Conservation (phyloP, 331 rosid species). For the Rosa hybrid region DNA sequence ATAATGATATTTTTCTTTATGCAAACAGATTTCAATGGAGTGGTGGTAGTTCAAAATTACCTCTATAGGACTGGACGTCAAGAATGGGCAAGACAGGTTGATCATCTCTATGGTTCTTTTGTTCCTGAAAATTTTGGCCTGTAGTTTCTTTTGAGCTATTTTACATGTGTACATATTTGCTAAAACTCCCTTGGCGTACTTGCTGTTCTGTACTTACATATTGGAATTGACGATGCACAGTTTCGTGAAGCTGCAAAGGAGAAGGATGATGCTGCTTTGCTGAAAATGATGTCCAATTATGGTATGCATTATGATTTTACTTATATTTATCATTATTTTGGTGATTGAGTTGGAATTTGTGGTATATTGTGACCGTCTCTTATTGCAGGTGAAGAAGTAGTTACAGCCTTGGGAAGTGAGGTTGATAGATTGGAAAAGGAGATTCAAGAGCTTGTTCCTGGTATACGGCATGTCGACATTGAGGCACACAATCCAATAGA, state of each 20-base stretch:
- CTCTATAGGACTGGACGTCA: constrained; percentile 78
- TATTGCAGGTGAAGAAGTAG: constrained; percentile 91
- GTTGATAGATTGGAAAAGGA: constrained; percentile 91
- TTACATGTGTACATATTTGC: neutral
- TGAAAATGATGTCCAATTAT: constrained; percentile 69
- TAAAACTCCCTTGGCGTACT: neutral
- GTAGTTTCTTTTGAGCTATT: neutral
- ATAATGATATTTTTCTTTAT: constrained; percentile 26
- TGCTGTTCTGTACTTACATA: neutral
- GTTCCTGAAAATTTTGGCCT: constrained; percentile 1
- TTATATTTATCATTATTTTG: neutral
- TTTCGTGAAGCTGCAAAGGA: constrained; percentile 61
- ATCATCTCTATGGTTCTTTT: constrained; percentile 27
- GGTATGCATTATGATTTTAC: constrained; percentile 41
- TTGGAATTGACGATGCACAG: constrained; percentile 38
- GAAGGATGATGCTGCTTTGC: constrained; percentile 51
- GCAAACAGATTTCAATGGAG: constrained; percentile 96
- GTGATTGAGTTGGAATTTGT: constrained; percentile 16
- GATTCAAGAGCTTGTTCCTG: constrained; percentile 92
- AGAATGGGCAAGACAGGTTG: constrained; percentile 93
- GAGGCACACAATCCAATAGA: constrained; percentile 93
- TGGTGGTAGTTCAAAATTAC: constrained; percentile 81
- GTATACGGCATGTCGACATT: constrained; percentile 89
- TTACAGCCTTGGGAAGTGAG: constrained; percentile 95
- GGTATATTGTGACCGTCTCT: constrained; percentile 6